These are phyloP conservation scores for Trichosporon sp. DNA, from an alignment of 1,284 basidiomycete genomes.

Conservation along the genomic window DNA sequence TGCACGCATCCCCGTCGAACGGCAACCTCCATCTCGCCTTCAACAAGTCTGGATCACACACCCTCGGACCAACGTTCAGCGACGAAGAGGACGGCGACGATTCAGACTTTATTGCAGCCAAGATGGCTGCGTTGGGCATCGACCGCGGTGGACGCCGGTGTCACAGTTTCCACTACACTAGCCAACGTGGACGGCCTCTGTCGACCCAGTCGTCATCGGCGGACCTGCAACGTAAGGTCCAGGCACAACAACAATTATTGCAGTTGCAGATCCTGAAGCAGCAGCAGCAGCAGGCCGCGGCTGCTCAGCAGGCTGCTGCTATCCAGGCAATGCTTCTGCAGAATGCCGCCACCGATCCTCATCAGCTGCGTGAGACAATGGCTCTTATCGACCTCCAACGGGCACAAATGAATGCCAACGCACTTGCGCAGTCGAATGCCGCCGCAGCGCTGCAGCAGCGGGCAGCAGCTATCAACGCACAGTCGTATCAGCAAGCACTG, in stretches of 20 bases:
- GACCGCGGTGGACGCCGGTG: constrained; percentile 18
- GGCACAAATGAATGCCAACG: constrained; percentile 18
- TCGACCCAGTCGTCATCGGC: not conserved
- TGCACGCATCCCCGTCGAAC: constrained; percentile 10
- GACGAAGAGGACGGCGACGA: constrained; percentile 45
- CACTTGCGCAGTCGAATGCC: constrained; percentile 9
- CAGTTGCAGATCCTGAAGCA: constrained; percentile 13
- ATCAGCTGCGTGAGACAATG: constrained; percentile 25
- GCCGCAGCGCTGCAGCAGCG: constrained; percentile 16
- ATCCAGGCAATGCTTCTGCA: constrained; percentile 20
- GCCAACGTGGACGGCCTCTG: not conserved
- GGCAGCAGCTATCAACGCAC: constrained; percentile 13
- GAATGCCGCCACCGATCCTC: constrained; percentile 14
- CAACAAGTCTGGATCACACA: constrained; percentile 33
- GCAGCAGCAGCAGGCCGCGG: constrained; percentile 13
- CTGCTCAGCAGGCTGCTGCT: constrained; percentile 6
- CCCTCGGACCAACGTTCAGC: constrained; percentile 39
- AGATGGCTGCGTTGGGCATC: constrained; percentile 35
- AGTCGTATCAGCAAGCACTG: constrained; percentile 16
- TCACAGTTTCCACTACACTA: not conserved
- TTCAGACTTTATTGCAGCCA: constrained; percentile 36
- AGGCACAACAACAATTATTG: constrained; percentile 15
- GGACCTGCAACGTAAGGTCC: constrained; percentile 15
- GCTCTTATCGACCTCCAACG: constrained; percentile 26
- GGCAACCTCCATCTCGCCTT: constrained; percentile 3